phyloP scores from a whole-genome alignment of 352 stramenopile genomes.

The Aphanomyces cochlioides region DNA sequence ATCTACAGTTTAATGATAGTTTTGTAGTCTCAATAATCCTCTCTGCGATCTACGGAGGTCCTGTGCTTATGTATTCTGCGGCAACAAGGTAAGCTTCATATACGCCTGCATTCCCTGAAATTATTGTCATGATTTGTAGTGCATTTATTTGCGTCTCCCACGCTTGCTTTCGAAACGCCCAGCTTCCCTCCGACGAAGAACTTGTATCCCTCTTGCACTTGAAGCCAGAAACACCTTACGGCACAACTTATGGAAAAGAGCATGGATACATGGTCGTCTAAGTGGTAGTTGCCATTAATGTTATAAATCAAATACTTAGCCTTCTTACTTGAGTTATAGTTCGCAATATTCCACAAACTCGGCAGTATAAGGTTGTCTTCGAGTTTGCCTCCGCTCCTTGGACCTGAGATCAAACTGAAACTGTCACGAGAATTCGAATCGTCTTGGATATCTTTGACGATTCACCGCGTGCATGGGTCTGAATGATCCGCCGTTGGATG shows the following conservation, averaged over 20 bases:
- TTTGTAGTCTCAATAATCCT: constrained; percentile 9
- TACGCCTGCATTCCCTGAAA: background rate
- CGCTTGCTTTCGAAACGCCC: constrained; percentile 27
- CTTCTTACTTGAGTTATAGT: too few relatives aligned
- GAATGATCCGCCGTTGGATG: constrained; percentile 6
- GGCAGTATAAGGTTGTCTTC: too few relatives aligned
- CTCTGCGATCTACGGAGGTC: constrained; percentile 22
- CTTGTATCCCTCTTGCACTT: constrained; percentile 19
- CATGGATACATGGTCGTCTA: constrained; percentile 28
- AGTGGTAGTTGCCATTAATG: background rate
- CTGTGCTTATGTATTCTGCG: constrained; percentile 19
- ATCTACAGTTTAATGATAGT: background rate
- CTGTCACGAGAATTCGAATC: background rate
- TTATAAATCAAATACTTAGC: background rate
- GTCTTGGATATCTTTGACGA: background rate
- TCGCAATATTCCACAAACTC: too few relatives aligned
- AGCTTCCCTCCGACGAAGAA: constrained; percentile 28
- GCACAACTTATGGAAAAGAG: background rate
- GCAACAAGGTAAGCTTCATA: constrained; percentile 3
- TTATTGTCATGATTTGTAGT: background rate
- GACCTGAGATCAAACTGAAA: background rate
- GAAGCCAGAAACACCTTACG: background rate
- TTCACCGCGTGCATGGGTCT: constrained; percentile 1
- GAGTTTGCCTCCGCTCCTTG: too few relatives aligned
- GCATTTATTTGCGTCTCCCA: constrained; percentile 20